A percentile compares a stretch with the other conserved stretches of the same genome.
phyloP scores from a whole-genome alignment of 345 rosid genomes.

The Pelargonium nanum region DNA sequence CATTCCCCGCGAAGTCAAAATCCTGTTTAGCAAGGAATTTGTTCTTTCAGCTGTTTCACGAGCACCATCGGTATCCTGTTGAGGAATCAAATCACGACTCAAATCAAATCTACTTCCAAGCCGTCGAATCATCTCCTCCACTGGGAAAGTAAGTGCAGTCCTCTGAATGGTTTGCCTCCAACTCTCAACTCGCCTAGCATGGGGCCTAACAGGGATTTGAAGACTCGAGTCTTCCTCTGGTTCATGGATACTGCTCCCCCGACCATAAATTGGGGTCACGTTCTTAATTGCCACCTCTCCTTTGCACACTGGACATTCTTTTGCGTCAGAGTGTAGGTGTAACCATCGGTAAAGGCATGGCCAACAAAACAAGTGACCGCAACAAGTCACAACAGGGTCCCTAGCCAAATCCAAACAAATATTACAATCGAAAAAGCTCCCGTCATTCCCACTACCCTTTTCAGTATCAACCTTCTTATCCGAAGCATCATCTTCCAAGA shows the following conservation, averaged over 20 bases:
- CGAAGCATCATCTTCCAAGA: slow-evolving; percentile 31
- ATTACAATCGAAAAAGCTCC: slow-evolving; percentile 57
- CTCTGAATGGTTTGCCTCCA: slow-evolving; percentile 61
- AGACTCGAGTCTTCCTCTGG: slow-evolving; percentile 41
- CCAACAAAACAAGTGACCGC: slow-evolving; percentile 86
- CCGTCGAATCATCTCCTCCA: slow-evolving; percentile 75
- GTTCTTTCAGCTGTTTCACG: slow-evolving; percentile 47
- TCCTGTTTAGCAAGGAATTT: slow-evolving; percentile 41
- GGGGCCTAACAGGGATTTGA: slow-evolving; percentile 64
- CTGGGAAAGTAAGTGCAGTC: slow-evolving; percentile 41
- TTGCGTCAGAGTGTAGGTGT: slow-evolving; percentile 59
- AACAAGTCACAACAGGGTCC: slow-evolving; percentile 72
- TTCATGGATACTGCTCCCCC: slow-evolving; percentile 37
- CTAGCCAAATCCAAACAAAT: slow-evolving; percentile 59
- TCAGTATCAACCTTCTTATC: slow-evolving; percentile 46
- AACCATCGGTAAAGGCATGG: slow-evolving; percentile 65
- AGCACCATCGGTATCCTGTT: slow-evolving; percentile 14
- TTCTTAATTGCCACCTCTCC: slow-evolving; percentile 65
- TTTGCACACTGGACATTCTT: slow-evolving; percentile 83
- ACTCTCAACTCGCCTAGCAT: slow-evolving; percentile 60
- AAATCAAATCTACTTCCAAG: slow-evolving; percentile 61
- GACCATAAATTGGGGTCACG: slow-evolving; percentile 69
- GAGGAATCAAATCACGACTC: slow-evolving; percentile 31
- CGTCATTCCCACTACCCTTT: slow-evolving; percentile 38
- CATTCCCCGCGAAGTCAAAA: slow-evolving; percentile 58